Conservation (phyloP, 116 monocot species). For the Trichopus zeylanicus region DNA sequence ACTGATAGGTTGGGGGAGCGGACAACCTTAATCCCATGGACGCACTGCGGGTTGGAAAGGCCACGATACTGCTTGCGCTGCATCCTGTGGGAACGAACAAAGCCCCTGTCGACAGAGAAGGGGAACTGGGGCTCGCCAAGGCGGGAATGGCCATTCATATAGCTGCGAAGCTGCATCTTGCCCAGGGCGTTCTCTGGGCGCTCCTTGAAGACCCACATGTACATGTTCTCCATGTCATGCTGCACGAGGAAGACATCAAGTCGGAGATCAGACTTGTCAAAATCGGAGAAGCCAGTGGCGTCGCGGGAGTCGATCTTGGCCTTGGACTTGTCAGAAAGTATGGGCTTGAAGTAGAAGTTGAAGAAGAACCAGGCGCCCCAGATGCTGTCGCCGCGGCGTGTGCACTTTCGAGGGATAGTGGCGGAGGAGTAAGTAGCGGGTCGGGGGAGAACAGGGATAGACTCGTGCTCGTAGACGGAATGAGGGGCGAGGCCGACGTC, state of each 20-base stretch:
- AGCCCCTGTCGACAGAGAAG: constrained; percentile 62
- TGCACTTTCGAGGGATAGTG: constrained; percentile 25
- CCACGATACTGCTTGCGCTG: constrained; percentile 83
- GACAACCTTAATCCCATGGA: constrained; percentile 75
- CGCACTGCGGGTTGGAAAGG: constrained; percentile 79
- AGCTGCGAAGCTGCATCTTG: constrained; percentile 90
- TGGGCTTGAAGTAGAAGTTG: constrained; percentile 76
- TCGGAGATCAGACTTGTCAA: constrained; percentile 58
- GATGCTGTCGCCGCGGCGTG: constrained; percentile 59
- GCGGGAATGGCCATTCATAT: constrained; percentile 84
- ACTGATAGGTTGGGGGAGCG: constrained; percentile 33
- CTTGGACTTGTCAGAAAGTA: constrained; percentile 59
- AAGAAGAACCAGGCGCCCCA: constrained; percentile 97
- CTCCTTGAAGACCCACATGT: constrained; percentile 93
- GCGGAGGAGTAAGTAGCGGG: background rate
- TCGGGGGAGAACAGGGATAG: constrained; percentile 8
- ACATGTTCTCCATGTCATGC: constrained; percentile 97
- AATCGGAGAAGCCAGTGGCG: constrained; percentile 24
- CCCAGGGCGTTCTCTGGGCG: constrained; percentile 72
- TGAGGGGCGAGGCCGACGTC: constrained; percentile 38
- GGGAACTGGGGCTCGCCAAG: constrained; percentile 81
- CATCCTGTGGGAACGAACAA: constrained; percentile 76
- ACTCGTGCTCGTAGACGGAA: constrained; percentile 36
- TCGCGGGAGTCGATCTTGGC: constrained; percentile 24
- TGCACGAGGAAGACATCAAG: constrained; percentile 79